Conservation (phyloP, 2,329 filamentous ascomycete species). For the Clonostachys chloroleuca region DNA sequence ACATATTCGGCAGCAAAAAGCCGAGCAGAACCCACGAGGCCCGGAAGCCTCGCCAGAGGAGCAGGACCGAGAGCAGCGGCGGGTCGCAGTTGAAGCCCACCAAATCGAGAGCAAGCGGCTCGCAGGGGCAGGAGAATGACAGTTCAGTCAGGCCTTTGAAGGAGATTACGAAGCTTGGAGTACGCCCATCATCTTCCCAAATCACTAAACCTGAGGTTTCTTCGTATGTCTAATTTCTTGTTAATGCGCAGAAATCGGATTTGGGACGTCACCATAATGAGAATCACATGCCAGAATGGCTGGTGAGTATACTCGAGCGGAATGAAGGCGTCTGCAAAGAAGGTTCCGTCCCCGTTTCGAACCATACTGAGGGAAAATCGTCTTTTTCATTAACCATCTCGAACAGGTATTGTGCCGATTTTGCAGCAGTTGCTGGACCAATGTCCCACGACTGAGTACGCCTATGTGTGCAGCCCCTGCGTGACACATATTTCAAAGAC, state of each 20-base stretch:
- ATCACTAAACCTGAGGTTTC: neutral
- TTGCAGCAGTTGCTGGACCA: conserved; percentile 60
- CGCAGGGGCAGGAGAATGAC: too few relatives aligned
- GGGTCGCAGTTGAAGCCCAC: too few relatives aligned
- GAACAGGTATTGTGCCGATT: conserved; percentile 53
- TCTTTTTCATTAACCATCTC: conserved; percentile 29
- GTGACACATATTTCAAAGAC: conserved; percentile 81
- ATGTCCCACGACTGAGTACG: conserved; percentile 57
- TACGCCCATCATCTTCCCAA: neutral
- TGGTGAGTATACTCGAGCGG: conserved; percentile 56
- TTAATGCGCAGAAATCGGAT: conserved; percentile 44
- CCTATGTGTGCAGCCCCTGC: conserved; percentile 74
- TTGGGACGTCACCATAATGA: conserved; percentile 71
- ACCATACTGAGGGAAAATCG: neutral
- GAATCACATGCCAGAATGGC: conserved; percentile 68
- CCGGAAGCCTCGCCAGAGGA: too few relatives aligned
- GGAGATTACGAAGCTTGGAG: neutral
- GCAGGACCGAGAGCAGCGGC: too few relatives aligned
- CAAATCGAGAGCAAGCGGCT: too few relatives aligned
- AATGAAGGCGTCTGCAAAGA: conserved; percentile 50
- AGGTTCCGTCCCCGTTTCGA: conserved; percentile 26
- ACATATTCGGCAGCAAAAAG: conserved; percentile 7
- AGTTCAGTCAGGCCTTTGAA: neutral
- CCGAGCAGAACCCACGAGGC: too few relatives aligned
- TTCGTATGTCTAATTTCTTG: neutral